Conservation (phyloP, 805 yeast genomes). For the Wickerhamia fluorescens region DNA sequence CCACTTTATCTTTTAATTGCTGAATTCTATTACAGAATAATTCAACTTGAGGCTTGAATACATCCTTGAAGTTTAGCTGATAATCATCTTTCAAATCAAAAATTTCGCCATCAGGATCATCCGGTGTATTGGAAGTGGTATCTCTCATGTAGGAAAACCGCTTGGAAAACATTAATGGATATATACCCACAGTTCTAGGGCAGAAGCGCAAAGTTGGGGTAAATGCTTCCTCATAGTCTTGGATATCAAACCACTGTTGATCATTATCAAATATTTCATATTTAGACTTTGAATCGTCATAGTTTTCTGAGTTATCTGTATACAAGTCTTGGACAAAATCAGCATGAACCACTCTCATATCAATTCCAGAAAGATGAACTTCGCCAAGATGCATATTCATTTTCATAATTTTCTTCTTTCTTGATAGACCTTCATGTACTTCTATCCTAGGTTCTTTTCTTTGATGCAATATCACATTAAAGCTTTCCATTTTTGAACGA, state of each 20-base stretch:
- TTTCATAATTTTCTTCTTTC: conserved; percentile 42
- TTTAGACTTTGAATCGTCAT: conserved; percentile 5
- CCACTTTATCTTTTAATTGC: conserved; percentile 15
- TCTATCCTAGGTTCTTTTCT: conserved; percentile 29
- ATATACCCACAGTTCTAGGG: conserved; percentile 39
- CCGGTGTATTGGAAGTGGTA: conserved; percentile 22
- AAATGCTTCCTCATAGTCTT: conserved; percentile 57
- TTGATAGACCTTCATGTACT: conserved; percentile 39
- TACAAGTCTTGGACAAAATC: conserved; percentile 31
- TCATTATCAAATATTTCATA: conserved; percentile 47
- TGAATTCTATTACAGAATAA: conserved; percentile 18
- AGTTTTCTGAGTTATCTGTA: conserved; percentile 1
- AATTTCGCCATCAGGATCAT: conserved; percentile 8
- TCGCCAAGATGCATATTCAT: conserved; percentile 66
- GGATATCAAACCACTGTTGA: conserved; percentile 51
- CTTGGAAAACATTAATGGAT: conserved; percentile 63
- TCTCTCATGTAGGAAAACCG: conserved; percentile 63
- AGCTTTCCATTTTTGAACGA: conserved; percentile 35
- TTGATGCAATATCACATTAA: conserved; percentile 35
- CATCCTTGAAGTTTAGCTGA: conserved; percentile 21
- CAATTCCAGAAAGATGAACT: conserved; percentile 47
- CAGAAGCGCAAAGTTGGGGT: conserved; percentile 29
- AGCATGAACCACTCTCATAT: conserved; percentile 51
- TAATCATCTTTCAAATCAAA: conserved; percentile 20
- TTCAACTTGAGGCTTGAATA: conserved; percentile 22